Evolutionary conservation across 192 early-diverging fungal genomes (phyloP).

Genomic region (Paraglomus occultum): DNA sequence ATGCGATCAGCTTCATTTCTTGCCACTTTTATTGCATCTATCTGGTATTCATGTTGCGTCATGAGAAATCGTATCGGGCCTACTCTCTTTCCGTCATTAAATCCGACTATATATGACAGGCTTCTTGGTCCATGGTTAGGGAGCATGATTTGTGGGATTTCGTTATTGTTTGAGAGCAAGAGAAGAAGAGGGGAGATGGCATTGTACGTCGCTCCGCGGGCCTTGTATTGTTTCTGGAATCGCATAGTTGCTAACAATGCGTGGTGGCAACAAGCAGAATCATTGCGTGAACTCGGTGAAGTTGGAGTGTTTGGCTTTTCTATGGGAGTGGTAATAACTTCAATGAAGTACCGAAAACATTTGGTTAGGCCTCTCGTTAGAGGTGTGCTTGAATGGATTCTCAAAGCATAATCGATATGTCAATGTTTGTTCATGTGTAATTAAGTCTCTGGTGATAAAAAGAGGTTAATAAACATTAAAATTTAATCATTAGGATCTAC

Average conservation of each 20-base stretch:
- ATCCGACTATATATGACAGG: slow-evolving; percentile 33
- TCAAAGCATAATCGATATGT: slow-evolving; percentile 8
- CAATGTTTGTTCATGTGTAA: no score
- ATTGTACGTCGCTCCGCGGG: slow-evolving; percentile 49
- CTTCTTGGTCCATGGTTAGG: slow-evolving; percentile 44
- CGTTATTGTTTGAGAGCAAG: slow-evolving; percentile 62
- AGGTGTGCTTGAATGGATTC: slow-evolving; percentile 54
- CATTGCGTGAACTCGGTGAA: slow-evolving; percentile 38
- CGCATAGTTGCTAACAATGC: slow-evolving; percentile 42
- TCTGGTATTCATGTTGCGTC: slow-evolving; percentile 54
- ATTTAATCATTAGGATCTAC: no score
- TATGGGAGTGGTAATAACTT: slow-evolving; percentile 50
- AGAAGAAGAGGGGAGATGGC: slow-evolving; percentile 53
- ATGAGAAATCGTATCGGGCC: slow-evolving; percentile 49
- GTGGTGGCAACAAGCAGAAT: slow-evolving; percentile 35
- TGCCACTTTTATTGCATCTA: slow-evolving; percentile 50
- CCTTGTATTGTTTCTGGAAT: slow-evolving; percentile 49
- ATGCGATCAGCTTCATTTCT: slow-evolving; percentile 55
- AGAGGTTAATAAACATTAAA: no score
- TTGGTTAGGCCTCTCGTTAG: slow-evolving; percentile 52
- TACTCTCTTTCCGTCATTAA: slow-evolving; percentile 26
- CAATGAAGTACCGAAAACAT: slow-evolving; percentile 43
- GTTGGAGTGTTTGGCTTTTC: slow-evolving; percentile 49
- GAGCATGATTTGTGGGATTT: slow-evolving; percentile 60
- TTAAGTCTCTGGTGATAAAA: no score